Percentiles rank a stretch among this genome's conserved stretches.
Evolutionary conservation across 371 early-diverging fungal genomes (phyloP).

Genomic region (Gilbertella persicaria): DNA sequence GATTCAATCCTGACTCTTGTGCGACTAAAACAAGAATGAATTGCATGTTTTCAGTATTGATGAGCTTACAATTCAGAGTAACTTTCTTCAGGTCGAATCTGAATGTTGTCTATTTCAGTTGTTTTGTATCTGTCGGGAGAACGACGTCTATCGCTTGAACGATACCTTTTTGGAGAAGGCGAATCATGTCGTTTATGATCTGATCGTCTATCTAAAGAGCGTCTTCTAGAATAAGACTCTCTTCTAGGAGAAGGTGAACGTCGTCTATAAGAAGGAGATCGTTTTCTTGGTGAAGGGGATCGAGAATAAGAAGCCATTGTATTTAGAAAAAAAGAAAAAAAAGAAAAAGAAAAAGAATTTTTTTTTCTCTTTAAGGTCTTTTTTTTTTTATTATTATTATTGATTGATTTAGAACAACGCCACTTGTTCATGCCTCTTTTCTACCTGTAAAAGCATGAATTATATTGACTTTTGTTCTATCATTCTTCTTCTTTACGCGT

Average conservation of each 20-base stretch:
- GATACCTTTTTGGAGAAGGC: conserved; percentile 1
- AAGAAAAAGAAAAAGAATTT: neutral
- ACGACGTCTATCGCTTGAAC: neutral
- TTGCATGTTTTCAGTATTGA: neutral
- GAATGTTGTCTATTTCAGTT: conserved; percentile 11
- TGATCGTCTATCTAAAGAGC: neutral
- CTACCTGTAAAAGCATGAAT: no score
- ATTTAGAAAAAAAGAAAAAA: neutral
- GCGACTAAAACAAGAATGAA: conserved; percentile 34
- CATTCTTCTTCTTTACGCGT: no score
- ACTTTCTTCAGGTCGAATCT: conserved; percentile 15
- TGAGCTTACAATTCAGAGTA: conserved; percentile 14
- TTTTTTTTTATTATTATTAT: no score
- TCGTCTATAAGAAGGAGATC: conserved; percentile 1
- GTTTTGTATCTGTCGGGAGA: neutral
- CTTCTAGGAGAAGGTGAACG: conserved; percentile 3
- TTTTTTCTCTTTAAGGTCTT: no score
- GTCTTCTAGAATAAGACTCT: neutral
- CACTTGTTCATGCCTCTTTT: no score
- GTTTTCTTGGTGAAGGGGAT: conserved; percentile 3
- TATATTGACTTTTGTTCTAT: no score
- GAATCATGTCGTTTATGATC: conserved; percentile 1
- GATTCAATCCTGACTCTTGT: conserved; percentile 52
- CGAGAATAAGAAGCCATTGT: neutral
- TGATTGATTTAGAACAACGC: no score